Base-by-base conservation (phyloP, 2,329 filamentous ascomycete species). In the Lasiodiplodia gonubiensis region DNA sequence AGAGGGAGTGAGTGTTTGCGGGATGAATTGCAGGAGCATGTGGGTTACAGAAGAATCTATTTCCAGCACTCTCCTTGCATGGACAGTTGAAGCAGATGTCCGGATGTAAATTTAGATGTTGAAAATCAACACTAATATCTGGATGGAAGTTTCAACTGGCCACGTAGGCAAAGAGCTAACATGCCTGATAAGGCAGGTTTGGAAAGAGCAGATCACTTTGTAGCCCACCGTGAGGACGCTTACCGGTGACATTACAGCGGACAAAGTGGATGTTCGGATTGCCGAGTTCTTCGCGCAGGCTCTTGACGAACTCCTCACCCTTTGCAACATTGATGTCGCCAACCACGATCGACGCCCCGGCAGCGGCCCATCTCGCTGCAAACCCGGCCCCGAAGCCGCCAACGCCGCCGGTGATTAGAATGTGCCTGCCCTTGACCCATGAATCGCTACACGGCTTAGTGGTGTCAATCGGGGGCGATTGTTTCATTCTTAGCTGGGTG, bases 171-270 rank as follows among this genome's bases (percentile, higher is more conserved):
- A 18, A 46, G 39, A 8, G 39, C 39, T 33, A 46, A 46, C 39
- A n/a, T 46, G 30, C 30, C n/a, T n/a, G n/a, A n/a, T n/a, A n/a
- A n/a, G n/a, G n/a, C 30, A 33, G 30, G 10, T 33, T 33, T 30
- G 7, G 30, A 8, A 33, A 33, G 30, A 33, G 30, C 30, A 33
- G 30, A 33, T 33, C 10, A 16, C 7, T n/a, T 18, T 6, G 39
- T 16, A 46, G 39, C 39, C 16, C 18, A 12, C 5, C 27, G 8
- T 7, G 16, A 23, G 5, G 10, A 11, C 16, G 3, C 46, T 6
- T 63, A 63, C 59, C 59, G 1, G 86, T 87, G 11, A 92, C 89
- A 77, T 92, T 86, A 80, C 87, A 89, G 71, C 85, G 81, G 63
- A 88, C 78, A 74, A 86, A 90, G 72, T 85, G 80, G 68, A 86